phyloP scores from a whole-genome alignment of 2,329 filamentous ascomycete genomes.

The Fusarium albidum region DNA sequence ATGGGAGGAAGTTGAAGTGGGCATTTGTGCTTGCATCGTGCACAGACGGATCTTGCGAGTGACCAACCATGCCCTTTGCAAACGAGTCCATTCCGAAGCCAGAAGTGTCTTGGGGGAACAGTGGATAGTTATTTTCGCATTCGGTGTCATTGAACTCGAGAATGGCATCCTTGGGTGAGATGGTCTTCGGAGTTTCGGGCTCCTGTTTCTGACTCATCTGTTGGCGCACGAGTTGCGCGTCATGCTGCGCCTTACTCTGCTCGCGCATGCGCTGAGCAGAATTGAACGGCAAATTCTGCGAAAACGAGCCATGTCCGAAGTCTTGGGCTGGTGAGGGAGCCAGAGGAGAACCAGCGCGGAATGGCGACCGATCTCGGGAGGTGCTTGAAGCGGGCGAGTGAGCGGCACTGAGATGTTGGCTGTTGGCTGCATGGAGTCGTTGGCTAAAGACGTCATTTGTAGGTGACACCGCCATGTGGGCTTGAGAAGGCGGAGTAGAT shows the following conservation, averaged over 20 bases:
- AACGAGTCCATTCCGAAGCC: conserved; percentile 53
- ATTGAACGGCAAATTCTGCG: conserved; percentile 49
- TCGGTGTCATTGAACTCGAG: conserved; percentile 84
- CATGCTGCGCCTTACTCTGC: conserved; percentile 67
- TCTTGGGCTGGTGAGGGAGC: conserved; percentile 58
- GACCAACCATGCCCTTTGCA: conserved; percentile 43
- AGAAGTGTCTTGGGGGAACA: conserved; percentile 73
- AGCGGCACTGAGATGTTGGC: conserved; percentile 70
- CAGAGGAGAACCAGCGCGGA: conserved; percentile 74
- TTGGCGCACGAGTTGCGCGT: conserved; percentile 56
- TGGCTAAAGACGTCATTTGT: conserved; percentile 73
- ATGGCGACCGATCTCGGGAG: conserved; percentile 79
- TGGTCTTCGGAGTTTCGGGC: conserved; percentile 75
- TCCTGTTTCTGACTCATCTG: conserved; percentile 51
- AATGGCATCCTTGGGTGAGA: conserved; percentile 92
- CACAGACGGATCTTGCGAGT: conserved; percentile 24
- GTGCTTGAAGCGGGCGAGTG: conserved; percentile 58
- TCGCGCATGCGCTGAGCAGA: conserved; percentile 69
- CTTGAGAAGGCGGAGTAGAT: conserved; percentile 60
- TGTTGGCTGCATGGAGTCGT: conserved; percentile 80
- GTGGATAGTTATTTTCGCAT: conserved; percentile 72
- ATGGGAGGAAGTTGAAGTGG: conserved; percentile 43
- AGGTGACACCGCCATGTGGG: conserved; percentile 56
- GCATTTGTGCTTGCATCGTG: conserved; percentile 31
- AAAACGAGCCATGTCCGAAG: conserved; percentile 37